A percentile compares a stretch with the other conserved stretches of the same genome.
phyloP scores from a whole-genome alignment of 192 early-diverging fungal species.

The Dispira parvispora region DNA sequence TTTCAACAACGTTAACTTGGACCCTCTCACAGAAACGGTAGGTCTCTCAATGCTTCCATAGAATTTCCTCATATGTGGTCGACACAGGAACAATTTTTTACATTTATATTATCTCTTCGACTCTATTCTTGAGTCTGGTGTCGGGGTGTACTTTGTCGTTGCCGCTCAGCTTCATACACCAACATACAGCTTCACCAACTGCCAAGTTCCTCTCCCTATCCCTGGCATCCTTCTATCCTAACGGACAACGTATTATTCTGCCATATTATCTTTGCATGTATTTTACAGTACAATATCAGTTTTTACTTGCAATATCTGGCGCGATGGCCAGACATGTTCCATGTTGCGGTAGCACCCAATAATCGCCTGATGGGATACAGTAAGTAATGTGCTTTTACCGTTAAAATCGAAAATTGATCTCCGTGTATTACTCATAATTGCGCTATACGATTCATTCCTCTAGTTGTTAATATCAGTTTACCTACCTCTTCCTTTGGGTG shows the following conservation, averaged over 20 bases:
- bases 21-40: conserved; percentile 87
- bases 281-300: conserved; percentile 66
- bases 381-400: conserved; percentile 16
- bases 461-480: too few relatives aligned
- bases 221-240: too few relatives aligned
- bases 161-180: not conserved
- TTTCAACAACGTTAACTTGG: conserved; percentile 93
- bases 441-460: too few relatives aligned
- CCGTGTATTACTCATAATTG: too few relatives aligned
- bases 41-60: not conserved
- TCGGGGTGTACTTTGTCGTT: not conserved
- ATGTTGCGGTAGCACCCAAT: conserved; percentile 55
- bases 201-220: too few relatives aligned
- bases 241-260: too few relatives aligned
- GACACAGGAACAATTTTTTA: not conserved
- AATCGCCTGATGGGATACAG: conserved; percentile 72
- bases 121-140: too few relatives aligned
- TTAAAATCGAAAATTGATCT: not conserved
- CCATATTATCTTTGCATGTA: too few relatives aligned
- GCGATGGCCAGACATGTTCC: conserved; percentile 88
- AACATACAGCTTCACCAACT: too few relatives aligned
- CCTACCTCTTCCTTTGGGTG: too few relatives aligned
- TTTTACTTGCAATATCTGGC: conserved; percentile 90
- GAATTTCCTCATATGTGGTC: not conserved
- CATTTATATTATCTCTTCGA: too few relatives aligned